Evolutionary conservation across 306 rosid genomes (phyloP), one percentile per base, ranked within the genome.

Genomic region (Vicia villosa): DNA sequence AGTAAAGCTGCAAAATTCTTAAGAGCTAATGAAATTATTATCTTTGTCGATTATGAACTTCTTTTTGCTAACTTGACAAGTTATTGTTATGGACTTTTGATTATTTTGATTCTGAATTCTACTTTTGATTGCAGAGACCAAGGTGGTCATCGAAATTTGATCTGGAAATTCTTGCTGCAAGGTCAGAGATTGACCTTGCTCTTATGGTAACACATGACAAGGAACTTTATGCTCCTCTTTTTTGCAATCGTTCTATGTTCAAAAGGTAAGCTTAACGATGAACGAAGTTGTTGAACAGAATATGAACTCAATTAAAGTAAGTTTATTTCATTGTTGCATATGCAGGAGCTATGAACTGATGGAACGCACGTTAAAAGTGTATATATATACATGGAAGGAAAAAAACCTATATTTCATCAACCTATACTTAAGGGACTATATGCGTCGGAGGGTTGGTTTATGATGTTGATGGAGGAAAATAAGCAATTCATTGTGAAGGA

Each of bases 401-500:
- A 71, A 20, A 90, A 86, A 78, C 98, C 98, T 24, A 88, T 93
- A 73, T 93, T 90, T 74, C 98, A 93, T 83, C 94, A 82, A 76
- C 97, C 98, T 61, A 81, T 88, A 72, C 77, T 88, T 14, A 88
- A 75, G 74, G 98, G 98, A 42, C 79, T 93, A 28, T 93, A 90
- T 80, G 91, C 98, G 49, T 87, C 98, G 0, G 98, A 93, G 80
- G 97, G 98, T 70, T 90, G 98, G 97, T 93, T 93, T 73, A 90
- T 90, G 98, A 93, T 90, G 80, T 77, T 90, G 84, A 93, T 93
- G 91, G 91, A 90, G 84, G 86, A 85, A 80, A 79, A 84, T 59
- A 90, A 77, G 84, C 82, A 37, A 10, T 93, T 83, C 69, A 83
- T 77, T 56, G 91, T 90, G 69, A 88, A 86, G 77, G 84, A 93